Evolutionary conservation across 345 rosid genomes (phyloP).

Genomic region (Noccaea caerulescens): DNA sequence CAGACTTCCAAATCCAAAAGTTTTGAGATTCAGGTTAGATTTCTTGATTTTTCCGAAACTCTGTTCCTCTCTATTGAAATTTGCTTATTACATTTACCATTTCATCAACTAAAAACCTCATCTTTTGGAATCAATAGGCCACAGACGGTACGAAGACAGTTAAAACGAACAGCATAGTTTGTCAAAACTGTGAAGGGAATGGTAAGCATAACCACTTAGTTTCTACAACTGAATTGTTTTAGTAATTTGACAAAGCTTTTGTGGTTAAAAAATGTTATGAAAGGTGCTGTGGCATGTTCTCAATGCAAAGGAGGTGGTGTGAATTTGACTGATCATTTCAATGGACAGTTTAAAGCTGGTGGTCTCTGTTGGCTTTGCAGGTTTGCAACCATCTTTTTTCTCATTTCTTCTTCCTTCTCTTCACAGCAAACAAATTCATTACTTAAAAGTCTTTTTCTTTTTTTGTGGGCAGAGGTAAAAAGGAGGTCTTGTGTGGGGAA

Average conservation of each 20-base stretch:
- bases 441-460: background rate
- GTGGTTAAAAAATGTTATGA: background rate
- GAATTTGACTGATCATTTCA: constrained; percentile 86
- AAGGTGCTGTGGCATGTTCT: constrained; percentile 66
- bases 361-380: constrained; percentile 96
- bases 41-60: background rate
- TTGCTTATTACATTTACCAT: background rate
- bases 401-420: background rate
- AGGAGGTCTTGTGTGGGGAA: constrained; percentile 77
- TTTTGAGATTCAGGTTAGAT: constrained; percentile 65
- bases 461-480: constrained; percentile 70
- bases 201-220: constrained; percentile 47
- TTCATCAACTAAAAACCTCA: background rate
- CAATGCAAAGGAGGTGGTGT: constrained; percentile 88
- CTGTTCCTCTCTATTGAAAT: background rate
- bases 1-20: constrained; percentile 55
- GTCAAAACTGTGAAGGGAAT: constrained; percentile 76
- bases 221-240: constrained; percentile 4
- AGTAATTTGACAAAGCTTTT: background rate
- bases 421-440: background rate
- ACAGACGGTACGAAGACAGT: constrained; percentile 43
- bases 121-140: constrained; percentile 54
- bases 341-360: constrained; percentile 95
- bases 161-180: constrained; percentile 65
- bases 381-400: constrained; percentile 38